Base-by-base conservation (phyloP, 2,329 filamentous ascomycete species). In the Chalaropsis thielavioides region DNA sequence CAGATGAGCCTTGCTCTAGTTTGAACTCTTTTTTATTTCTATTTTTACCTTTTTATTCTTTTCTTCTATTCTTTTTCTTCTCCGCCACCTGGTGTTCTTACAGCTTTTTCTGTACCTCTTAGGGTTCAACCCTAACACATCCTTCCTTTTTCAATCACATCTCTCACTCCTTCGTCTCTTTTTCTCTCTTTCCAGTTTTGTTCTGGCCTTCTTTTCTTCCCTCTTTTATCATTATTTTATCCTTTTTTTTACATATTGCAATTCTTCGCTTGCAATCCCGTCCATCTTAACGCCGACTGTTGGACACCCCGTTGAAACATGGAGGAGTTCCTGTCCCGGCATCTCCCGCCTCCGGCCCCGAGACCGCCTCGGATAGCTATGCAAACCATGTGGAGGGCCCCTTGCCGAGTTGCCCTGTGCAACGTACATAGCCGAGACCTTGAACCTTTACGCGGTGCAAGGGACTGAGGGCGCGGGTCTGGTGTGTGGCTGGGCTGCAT, bases 261-360 rank as follows among this genome's bases (percentile, higher is more conserved):
- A 64, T 41, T 61, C 61, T 61, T 68, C 68, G 64, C 64, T 68
- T 65, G 54, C 49, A 63, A 66, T 24, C 44, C 67, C 71, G 72
- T 70, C 72, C 72, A 70, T 73, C 72, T 69, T 68, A 73, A 73
- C 69, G 72, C 72, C 72, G 72, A 73, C 71, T 70, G 72, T 73
- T 70, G 72, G 71, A 70, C 72, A 73, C 62, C 68, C 71, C 67
- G 49, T 62, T 70, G 70, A 72, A 69, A 64, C 70, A 67, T 68
- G 65, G 65, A 49, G 64, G 68, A 67, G 43, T 63, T 43, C 7
- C 43, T 54, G 7, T 62, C 41, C 64, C 61, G 3, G 17, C 11
- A 46, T 31, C 40, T 64, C 19, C 49, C 24, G 31, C 44, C 44
- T 27, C 24, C 1, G 24, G 49, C 49, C 10, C 19, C 40, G n/a